A percentile compares a stretch with the other conserved stretches of the same genome.
Evolutionary conservation across 352 stramenopile genomes (phyloP).

Genomic region (Plasmopara muralis): DNA sequence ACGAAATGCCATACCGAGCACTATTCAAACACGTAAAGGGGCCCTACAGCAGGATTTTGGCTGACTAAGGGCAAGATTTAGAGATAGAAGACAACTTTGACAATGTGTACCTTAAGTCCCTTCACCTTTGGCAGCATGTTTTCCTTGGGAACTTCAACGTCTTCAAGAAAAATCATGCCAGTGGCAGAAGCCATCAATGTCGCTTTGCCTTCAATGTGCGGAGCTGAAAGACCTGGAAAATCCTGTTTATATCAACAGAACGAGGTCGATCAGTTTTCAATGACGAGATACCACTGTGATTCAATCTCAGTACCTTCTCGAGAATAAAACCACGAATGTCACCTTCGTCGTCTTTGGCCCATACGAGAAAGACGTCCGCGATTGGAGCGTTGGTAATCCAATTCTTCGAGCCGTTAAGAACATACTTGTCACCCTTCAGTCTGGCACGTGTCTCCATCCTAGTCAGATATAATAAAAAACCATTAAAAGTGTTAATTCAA

Average conservation of each 20-base stretch:
- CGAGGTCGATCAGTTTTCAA: not conserved
- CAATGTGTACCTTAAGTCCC: conserved; percentile 52
- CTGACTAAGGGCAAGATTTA: not conserved
- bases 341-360: conserved; percentile 93
- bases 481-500: not conserved
- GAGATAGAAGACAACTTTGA: not conserved
- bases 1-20: conserved; percentile 96
- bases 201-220: conserved; percentile 96
- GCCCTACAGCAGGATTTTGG: conserved; percentile 36
- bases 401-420: conserved; percentile 94
- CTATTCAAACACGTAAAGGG: conserved; percentile 98
- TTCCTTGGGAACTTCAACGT: conserved; percentile 91
- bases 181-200: conserved; percentile 92
- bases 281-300: not conserved
- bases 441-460: conserved; percentile 93
- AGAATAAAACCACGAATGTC: conserved; percentile 94
- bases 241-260: conserved; percentile 30
- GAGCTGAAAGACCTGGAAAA: conserved; percentile 88
- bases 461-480: not conserved
- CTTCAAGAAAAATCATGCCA: conserved; percentile 97
- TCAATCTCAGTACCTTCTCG: conserved; percentile 64
- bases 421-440: conserved; percentile 87
- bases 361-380: conserved; percentile 96
- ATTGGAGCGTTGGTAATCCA: conserved; percentile 98
- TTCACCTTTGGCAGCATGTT: conserved; percentile 91